A percentile compares a stretch with the other conserved stretches of the same genome.
These are phyloP conservation scores for Aureobasidium sp. DNA, from an alignment of 2,329 filamentous ascomycete genomes.

Conservation along the genomic window DNA sequence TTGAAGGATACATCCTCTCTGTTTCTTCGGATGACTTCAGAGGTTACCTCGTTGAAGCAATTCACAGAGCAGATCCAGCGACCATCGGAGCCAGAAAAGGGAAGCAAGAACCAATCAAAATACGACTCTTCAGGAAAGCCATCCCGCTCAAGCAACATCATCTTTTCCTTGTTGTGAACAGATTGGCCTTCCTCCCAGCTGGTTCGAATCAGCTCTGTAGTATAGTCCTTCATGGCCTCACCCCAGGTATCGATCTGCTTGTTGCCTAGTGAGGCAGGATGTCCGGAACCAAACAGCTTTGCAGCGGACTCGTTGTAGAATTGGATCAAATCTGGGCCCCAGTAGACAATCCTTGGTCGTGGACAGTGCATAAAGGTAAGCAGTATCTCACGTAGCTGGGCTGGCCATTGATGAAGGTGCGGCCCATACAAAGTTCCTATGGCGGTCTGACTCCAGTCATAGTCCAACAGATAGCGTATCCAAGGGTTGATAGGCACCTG, in stretches of 20 bases:
- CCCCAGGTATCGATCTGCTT: not conserved
- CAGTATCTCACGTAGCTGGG: not conserved
- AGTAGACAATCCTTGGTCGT: slow-evolving; percentile 1
- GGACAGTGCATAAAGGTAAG: not conserved
- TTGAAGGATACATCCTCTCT: not conserved
- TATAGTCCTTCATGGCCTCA: not conserved
- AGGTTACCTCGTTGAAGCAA: slow-evolving; percentile 5
- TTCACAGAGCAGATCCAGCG: not conserved
- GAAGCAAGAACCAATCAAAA: slow-evolving; percentile 6
- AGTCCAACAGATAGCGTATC: not conserved
- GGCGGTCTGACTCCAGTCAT: not conserved
- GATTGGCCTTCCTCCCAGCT: not conserved
- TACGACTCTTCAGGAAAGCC: slow-evolving; percentile 1
- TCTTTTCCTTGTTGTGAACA: not conserved
- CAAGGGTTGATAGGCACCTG: not conserved
- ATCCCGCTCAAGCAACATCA: not conserved
- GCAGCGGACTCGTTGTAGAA: slow-evolving; percentile 9
- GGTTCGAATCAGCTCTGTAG: not conserved
- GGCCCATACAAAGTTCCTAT: not conserved
- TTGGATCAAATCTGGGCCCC: not conserved
- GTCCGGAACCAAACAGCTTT: not conserved
- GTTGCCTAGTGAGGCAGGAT: slow-evolving; percentile 3
- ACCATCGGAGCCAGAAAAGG: not conserved
- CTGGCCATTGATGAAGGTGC: slow-evolving; percentile 10
- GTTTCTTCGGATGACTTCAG: not conserved